Conservation (phyloP, 139 green algal species). For the Auxenochlorella pyrenoidosa region DNA sequence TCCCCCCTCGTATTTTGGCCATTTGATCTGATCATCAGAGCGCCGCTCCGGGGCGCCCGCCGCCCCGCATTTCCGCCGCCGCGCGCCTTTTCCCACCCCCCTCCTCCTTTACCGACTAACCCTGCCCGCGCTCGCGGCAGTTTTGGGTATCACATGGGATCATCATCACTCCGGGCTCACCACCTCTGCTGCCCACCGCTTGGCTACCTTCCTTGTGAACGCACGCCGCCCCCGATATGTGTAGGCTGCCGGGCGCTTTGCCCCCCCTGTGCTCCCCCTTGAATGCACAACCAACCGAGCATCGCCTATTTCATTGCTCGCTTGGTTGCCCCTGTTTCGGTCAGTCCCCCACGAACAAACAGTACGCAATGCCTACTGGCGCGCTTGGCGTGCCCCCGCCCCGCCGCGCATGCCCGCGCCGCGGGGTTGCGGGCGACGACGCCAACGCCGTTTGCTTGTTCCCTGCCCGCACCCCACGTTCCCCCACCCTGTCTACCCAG, state of each 20-base stretch:
- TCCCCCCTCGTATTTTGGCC: not conserved
- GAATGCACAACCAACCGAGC: not conserved
- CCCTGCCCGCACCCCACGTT: not conserved
- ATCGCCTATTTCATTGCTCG: constrained; percentile 9
- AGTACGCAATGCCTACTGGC: constrained; percentile 7
- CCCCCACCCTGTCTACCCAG: not conserved
- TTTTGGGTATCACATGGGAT: not conserved
- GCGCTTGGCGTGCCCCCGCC: not conserved
- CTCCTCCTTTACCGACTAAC: not conserved
- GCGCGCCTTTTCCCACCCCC: not conserved
- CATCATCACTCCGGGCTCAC: not conserved
- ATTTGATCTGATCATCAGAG: constrained; percentile 6
- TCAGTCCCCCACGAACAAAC: constrained; percentile 3
- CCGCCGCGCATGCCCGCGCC: not conserved
- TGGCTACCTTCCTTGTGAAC: too few species aligned
- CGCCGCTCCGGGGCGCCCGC: too few species aligned
- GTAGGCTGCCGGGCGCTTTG: not conserved
- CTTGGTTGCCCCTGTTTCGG: not conserved
- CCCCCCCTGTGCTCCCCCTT: not conserved
- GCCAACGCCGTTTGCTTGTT: constrained; percentile 13
- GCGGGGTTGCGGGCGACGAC: not conserved
- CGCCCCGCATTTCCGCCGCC: too few species aligned
- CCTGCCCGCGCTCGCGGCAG: not conserved
- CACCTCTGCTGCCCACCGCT: not conserved
- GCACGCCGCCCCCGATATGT: too few species aligned